Evolutionary conservation across 331 rosid species (phyloP), one percentile per base, ranked within the genome.

Genomic region (Rhamnella rubrinervis): DNA sequence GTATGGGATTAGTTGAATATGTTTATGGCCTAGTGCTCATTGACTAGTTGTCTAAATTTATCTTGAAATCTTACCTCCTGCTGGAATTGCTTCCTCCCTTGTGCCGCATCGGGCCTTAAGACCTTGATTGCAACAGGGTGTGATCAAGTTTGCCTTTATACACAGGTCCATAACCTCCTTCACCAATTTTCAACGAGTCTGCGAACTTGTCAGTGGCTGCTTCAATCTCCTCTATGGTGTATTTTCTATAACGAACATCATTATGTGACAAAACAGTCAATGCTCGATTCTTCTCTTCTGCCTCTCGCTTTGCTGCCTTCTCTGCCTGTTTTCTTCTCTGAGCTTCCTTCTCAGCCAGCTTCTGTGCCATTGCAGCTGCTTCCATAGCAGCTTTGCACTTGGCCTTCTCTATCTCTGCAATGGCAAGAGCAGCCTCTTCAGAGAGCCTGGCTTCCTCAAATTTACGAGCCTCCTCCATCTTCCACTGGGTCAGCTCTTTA

Each of bases 91-190:
- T 75, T 93, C 83, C 88, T 82, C 51, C 98, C 97, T 73, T 93
- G 97, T 81, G 89, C 68, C 60, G 98, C 98, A 59, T 87, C 92
- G 18, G 98, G 97, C 69, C 85, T 91, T 70, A 93, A 77, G 59
- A 93, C 84, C 81, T 93, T 93, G 78, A 95, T 89, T 49, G 98
- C 98, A 75, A 91, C 98, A 1, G 87, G n/a, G 98, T 95, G 84
- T 91, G 97, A 68, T 91, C 95, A 65, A 95, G 97, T 62, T 72
- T 78, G 59, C 95, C 97, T 80, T 77, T 89, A 78, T 63, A 93
- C 58, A 91, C 98, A 12, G 98, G 97, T 75, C 98, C 98, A 65
- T 95, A 95, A 60, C 98, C 98, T 67, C 98, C 98, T 86, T 91
- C 98, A 61, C 98, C 98, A 38, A 95, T 72, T 81, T 89, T 89